Percentiles rank a stretch among this genome's conserved stretches.
These are phyloP conservation scores for Agrocybe pediades DNA, from an alignment of 768 basidiomycete species.

Conservation along the genomic window DNA sequence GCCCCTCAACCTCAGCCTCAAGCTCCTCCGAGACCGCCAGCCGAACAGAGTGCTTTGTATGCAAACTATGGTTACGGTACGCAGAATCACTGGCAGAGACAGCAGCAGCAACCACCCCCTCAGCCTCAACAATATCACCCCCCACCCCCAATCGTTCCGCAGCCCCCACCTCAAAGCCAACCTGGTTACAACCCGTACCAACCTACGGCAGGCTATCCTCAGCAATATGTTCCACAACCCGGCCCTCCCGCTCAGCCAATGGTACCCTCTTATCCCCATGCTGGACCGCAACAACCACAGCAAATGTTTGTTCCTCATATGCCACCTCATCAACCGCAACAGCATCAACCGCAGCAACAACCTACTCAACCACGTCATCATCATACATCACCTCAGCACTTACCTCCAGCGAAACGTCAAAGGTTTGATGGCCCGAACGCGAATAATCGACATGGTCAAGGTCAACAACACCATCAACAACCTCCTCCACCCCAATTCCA, in stretches of 20 bases:
- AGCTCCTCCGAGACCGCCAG: slow-evolving; percentile 63
- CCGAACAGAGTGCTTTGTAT: slow-evolving; percentile 84
- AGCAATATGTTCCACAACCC: slow-evolving; percentile 42
- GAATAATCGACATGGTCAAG: slow-evolving; percentile 50
- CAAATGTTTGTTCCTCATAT: slow-evolving; percentile 48
- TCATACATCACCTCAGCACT: slow-evolving; percentile 74
- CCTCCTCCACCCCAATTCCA: slow-evolving; percentile 71
- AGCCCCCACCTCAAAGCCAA: slow-evolving; percentile 53
- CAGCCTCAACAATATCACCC: slow-evolving; percentile 54
- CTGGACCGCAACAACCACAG: slow-evolving; percentile 47
- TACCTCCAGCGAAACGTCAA: slow-evolving; percentile 91
- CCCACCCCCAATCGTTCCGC: slow-evolving; percentile 55
- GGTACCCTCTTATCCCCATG: slow-evolving; percentile 48
- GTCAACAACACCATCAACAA: slow-evolving; percentile 50
- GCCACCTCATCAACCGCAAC: slow-evolving; percentile 44
- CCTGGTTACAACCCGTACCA: slow-evolving; percentile 79
- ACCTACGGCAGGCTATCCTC: slow-evolving; percentile 71
- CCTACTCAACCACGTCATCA: slow-evolving; percentile 55
- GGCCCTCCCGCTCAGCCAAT: slow-evolving; percentile 49
- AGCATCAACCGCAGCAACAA: slow-evolving; percentile 45
- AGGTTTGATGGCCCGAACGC: slow-evolving; percentile 80
- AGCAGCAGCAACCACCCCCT: slow-evolving; percentile 56
- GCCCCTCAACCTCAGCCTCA: slow-evolving; percentile 43
- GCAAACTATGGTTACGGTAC: slow-evolving; percentile 91
- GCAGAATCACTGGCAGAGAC: slow-evolving; percentile 65